A percentile compares a stretch with the other conserved stretches of the same genome.
Conservation (phyloP, 2,329 filamentous ascomycete species). For the Botryotinia narcissicola region DNA sequence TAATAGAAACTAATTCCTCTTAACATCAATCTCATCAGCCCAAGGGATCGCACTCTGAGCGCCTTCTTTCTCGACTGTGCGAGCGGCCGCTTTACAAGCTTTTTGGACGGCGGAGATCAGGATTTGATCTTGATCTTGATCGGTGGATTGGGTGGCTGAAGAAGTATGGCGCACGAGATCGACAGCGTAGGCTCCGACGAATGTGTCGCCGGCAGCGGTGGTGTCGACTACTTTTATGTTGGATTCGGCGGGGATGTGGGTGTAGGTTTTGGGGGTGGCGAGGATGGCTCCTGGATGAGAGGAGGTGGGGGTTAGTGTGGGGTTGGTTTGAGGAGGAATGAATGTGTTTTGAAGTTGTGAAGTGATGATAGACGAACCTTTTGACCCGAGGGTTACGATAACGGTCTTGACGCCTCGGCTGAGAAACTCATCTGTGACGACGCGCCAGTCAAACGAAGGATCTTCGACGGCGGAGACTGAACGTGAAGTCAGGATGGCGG, state of each 20-base stretch:
- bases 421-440: constrained; percentile 61
- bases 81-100: constrained; percentile 61
- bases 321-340: background rate
- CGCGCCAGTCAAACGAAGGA: constrained; percentile 43
- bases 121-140: background rate
- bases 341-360: background rate
- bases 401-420: constrained; percentile 69
- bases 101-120: constrained; percentile 49
- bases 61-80: constrained; percentile 63
- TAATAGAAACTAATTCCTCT: background rate
- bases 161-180: constrained; percentile 54
- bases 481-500: constrained; percentile 64
- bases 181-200: constrained; percentile 84
- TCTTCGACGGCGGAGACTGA: constrained; percentile 44
- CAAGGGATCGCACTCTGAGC: constrained; percentile 68
- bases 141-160: background rate
- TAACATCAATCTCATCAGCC: constrained; percentile 49
- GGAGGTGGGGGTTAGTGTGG: background rate
- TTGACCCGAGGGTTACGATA: constrained; percentile 78
- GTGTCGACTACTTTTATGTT: constrained; percentile 80
- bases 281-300: constrained; percentile 56
- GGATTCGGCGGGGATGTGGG: constrained; percentile 63
- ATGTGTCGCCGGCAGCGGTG: constrained; percentile 91
- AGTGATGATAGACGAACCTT: constrained; percentile 49
- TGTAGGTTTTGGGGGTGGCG: constrained; percentile 44